These are phyloP conservation scores for Zygotorulaspora sp. DNA, from an alignment of 805 yeast species.

Conservation along the genomic window DNA sequence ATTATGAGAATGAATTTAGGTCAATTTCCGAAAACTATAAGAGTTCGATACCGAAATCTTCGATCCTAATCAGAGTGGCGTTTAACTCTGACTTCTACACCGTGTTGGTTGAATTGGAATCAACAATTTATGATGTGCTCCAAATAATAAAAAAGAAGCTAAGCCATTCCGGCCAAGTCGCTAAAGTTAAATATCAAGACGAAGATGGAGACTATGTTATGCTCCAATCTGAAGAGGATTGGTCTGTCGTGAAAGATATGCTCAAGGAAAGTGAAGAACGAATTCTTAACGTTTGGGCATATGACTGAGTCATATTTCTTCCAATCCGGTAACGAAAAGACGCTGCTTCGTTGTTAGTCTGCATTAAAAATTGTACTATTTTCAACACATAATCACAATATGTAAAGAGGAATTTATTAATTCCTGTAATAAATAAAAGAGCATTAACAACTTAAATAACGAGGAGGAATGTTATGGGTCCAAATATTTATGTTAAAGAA, in stretches of 20 bases:
- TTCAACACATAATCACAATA: not conserved
- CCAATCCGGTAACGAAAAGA: too few species aligned
- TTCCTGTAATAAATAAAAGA: not conserved
- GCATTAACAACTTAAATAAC: conserved; percentile 1
- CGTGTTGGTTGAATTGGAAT: conserved; percentile 53
- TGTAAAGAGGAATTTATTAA: conserved; percentile 1
- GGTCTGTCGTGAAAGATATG: conserved; percentile 79
- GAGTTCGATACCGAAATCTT: conserved; percentile 37
- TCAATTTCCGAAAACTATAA: conserved; percentile 41
- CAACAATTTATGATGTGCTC: conserved; percentile 48
- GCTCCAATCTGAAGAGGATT: conserved; percentile 81
- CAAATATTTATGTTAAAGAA: conserved; percentile 54
- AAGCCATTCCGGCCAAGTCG: conserved; percentile 46
- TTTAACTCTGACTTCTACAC: conserved; percentile 54
- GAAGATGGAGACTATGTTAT: conserved; percentile 94
- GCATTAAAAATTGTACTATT: conserved; percentile 1
- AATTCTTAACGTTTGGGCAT: conserved; percentile 42
- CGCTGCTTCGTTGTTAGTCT: too few species aligned
- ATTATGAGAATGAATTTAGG: conserved; percentile 35
- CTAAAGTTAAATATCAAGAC: conserved; percentile 73
- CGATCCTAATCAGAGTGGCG: conserved; percentile 39
- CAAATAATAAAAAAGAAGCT: conserved; percentile 56
- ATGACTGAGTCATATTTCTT: conserved; percentile 19
- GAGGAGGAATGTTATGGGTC: not conserved
- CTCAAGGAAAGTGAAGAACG: conserved; percentile 48